phyloP scores from a whole-genome alignment of 2,329 filamentous ascomycete genomes.

The Mollisiaceae sp. region DNA sequence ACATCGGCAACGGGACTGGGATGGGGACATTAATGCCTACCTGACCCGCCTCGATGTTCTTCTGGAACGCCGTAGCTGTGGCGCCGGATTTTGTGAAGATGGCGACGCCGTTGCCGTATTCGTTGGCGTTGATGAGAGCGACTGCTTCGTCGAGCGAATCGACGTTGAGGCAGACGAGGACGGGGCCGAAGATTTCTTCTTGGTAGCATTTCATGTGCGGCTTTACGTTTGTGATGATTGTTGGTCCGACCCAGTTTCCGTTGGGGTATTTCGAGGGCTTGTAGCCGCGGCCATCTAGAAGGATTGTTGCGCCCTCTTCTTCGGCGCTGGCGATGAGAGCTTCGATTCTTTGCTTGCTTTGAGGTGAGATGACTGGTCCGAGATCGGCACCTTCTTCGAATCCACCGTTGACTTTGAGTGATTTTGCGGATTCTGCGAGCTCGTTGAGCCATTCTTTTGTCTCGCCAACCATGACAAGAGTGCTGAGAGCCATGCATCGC shows the following conservation, averaged over 20 bases:
- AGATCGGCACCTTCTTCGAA: constrained; percentile 82
- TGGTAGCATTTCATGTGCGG: constrained; percentile 82
- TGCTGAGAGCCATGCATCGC: constrained; percentile 85
- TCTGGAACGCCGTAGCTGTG: constrained; percentile 78
- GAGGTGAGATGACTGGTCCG: constrained; percentile 80
- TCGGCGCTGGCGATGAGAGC: constrained; percentile 76
- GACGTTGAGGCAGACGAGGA: constrained; percentile 80
- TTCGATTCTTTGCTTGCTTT: constrained; percentile 81
- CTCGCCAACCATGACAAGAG: constrained; percentile 82
- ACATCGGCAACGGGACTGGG: constrained; percentile 60
- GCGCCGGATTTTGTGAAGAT: constrained; percentile 83
- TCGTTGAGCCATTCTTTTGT: constrained; percentile 83
- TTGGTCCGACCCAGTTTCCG: constrained; percentile 85
- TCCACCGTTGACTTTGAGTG: constrained; percentile 76
- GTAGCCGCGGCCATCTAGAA: constrained; percentile 80
- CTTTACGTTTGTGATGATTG: constrained; percentile 82
- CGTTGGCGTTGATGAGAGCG: constrained; percentile 81
- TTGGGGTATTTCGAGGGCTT: constrained; percentile 80
- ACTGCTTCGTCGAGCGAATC: constrained; percentile 81
- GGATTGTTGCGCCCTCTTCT: constrained; percentile 78
- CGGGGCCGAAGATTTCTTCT: constrained; percentile 86
- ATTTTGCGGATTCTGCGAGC: constrained; percentile 76
- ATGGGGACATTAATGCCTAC: constrained; percentile 87
- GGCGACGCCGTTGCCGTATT: constrained; percentile 85
- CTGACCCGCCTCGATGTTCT: constrained; percentile 83